Evolutionary conservation across 306 rosid genomes (phyloP), one percentile per base, ranked within the genome.

Genomic region (Acacia acuminata): DNA sequence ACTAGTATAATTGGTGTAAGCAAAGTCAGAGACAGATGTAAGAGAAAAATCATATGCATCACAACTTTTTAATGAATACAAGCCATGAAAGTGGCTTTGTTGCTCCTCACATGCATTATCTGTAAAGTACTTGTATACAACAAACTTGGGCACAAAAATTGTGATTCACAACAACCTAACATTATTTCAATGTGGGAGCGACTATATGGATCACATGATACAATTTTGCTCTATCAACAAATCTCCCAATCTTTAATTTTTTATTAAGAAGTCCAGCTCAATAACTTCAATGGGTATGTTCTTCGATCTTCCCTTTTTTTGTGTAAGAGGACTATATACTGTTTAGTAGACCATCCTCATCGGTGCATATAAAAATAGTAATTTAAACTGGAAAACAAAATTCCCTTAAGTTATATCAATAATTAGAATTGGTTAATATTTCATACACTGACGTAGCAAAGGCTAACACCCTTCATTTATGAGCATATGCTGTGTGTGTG

Each of bases 401-500:
- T 13, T 25, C 5, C 9, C 20, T 7, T 7, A 24, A 8, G 58
- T 36, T 34, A 36, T 14, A n/a, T 60, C 36, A 43, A 68, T 30
- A 24, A 56, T 43, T 20, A 36, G 51, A 45, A 74, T 24, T 64
- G 48, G 32, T 13, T 63, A 51, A 71, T 36, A 13, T 76, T 58
- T 61, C 68, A 60, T 17, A 55, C 68, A 79, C 51, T 65, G 22
- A 74, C 16, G 30, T 36, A 43, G 27, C n/a, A 32, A 40, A 61
- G 53, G 61, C 43, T 42, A 56, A 14, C 34, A 61, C 19, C 3
- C 48, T 58, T 58, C 30, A 22, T 58, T 58, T 60, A 19, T 15
- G 75, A 51, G 53, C 15, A 75, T 36, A 68, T 53, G 80, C 48
- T 51, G 22, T 79, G 56, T 9, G 30, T 48, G 76, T 69, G 76